These are phyloP conservation scores for Starmerella stigmatis DNA, from an alignment of 805 yeast genomes.

Conservation along the genomic window DNA sequence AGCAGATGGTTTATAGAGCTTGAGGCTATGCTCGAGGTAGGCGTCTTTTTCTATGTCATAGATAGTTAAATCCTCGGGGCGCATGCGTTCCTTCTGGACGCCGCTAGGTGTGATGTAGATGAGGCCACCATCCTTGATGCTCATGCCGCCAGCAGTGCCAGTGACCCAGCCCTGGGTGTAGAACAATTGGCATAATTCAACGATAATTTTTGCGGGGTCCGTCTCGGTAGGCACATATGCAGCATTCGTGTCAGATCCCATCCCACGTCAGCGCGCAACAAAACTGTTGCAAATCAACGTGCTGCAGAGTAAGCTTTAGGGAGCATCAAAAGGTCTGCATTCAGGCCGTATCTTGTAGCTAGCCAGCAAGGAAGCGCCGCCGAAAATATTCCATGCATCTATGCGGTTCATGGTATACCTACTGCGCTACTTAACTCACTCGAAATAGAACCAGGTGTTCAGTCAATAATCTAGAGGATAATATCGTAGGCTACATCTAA, in stretches of 20 bases:
- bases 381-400: no score
- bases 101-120: slow-evolving; percentile 90
- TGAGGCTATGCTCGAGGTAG: slow-evolving; percentile 48
- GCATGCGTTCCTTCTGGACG: slow-evolving; percentile 82
- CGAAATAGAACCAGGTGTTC: no score
- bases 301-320: no score
- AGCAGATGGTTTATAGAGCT: slow-evolving; percentile 71
- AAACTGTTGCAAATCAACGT: no score
- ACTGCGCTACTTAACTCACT: no score
- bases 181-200: slow-evolving; percentile 67
- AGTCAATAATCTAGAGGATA: no score
- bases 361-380: no score
- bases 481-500: no score
- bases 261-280: no score
- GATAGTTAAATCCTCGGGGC: slow-evolving; percentile 72
- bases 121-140: slow-evolving; percentile 47
- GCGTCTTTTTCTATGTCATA: slow-evolving; percentile 45
- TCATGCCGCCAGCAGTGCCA: slow-evolving; percentile 94
- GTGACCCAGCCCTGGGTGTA: slow-evolving; percentile 83
- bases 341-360: neutral
- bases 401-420: no score
- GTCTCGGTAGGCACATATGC: slow-evolving; percentile 34
- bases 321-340: no score
- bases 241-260: slow-evolving; percentile 26
- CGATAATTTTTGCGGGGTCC: slow-evolving; percentile 78